phyloP scores from a whole-genome alignment of 441 rosid species.

The Euphorbia celastroides region DNA sequence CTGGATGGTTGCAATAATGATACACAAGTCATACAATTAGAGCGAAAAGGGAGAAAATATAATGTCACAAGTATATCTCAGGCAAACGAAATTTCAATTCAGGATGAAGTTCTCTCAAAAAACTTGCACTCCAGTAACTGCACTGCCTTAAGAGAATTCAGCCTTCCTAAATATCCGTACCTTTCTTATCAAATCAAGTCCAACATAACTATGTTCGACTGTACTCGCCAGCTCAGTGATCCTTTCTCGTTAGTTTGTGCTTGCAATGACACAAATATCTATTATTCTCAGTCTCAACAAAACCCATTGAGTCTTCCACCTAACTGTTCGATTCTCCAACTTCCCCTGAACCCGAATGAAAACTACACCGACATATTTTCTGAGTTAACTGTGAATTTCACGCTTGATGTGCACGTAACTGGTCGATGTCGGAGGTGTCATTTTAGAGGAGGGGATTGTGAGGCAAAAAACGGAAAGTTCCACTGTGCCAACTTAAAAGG shows the following conservation, averaged over 20 bases:
- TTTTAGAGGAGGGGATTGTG: conserved; percentile 14
- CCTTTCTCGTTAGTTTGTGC: background rate
- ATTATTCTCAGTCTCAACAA: background rate
- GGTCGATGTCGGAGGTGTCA: conserved; percentile 9
- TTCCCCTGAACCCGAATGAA: conserved; percentile 19
- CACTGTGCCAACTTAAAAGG: conserved; percentile 9
- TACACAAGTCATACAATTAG: conserved; percentile 9
- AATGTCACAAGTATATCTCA: background rate
- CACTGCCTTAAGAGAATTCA: conserved; percentile 20
- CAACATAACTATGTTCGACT: conserved; percentile 21
- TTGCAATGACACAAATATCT: conserved; percentile 21
- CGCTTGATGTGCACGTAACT: conserved; percentile 4
- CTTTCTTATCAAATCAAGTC: background rate
- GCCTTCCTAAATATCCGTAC: conserved; percentile 27
- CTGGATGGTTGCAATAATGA: conserved; percentile 12
- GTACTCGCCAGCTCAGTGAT: conserved; percentile 5
- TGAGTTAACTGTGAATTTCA: conserved; percentile 22
- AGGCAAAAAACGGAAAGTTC: background rate
- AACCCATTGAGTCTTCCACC: conserved; percentile 3
- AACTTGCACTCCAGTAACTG: conserved; percentile 13
- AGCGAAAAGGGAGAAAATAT: conserved; percentile 1
- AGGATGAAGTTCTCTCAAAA: conserved; percentile 21
- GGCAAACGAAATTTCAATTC: conserved; percentile 12
- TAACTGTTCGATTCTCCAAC: conserved; percentile 26
- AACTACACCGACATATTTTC: background rate